A percentile compares a stretch with the other conserved stretches of the same genome.
These are phyloP conservation scores for Stenogyne calaminthoides DNA, from an alignment of 305 asterid genomes.

Conservation along the genomic window DNA sequence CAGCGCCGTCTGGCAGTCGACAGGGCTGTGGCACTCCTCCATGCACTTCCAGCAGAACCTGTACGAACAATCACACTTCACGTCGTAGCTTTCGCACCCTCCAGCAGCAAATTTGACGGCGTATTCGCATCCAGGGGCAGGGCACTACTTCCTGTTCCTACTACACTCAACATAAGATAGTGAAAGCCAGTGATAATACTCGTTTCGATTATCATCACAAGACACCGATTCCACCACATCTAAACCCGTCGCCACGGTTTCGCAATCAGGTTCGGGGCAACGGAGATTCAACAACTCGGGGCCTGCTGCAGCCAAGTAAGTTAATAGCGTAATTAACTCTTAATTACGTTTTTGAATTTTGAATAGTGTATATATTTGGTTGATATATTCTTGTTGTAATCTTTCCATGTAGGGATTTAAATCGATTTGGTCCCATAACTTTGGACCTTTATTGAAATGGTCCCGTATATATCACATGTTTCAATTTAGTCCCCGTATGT, in stretches of 20 bases:
- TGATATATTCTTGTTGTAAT: too few relatives aligned
- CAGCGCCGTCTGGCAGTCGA: conserved; percentile 38
- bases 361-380: too few relatives aligned
- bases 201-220: background rate
- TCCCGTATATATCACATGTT: too few relatives aligned
- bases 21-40: conserved; percentile 50
- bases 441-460: too few relatives aligned
- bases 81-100: conserved; percentile 28
- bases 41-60: conserved; percentile 45
- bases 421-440: too few relatives aligned
- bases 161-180: conserved; percentile 42
- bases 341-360: too few relatives aligned
- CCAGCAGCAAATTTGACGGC: conserved; percentile 29
- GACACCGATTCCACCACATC: conserved; percentile 37
- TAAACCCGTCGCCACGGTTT: conserved; percentile 13
- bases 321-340: too few relatives aligned
- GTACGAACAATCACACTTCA: conserved; percentile 32
- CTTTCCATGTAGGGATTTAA: too few relatives aligned
- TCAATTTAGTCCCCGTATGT: too few relatives aligned
- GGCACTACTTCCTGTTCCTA: conserved; percentile 46
- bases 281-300: too few relatives aligned
- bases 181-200: conserved; percentile 29
- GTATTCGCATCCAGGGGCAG: conserved; percentile 41
- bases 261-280: conserved; percentile 48
- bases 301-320: too few relatives aligned